phyloP scores from a whole-genome alignment of 768 basidiomycete genomes.

The Boletellus emodensis region DNA sequence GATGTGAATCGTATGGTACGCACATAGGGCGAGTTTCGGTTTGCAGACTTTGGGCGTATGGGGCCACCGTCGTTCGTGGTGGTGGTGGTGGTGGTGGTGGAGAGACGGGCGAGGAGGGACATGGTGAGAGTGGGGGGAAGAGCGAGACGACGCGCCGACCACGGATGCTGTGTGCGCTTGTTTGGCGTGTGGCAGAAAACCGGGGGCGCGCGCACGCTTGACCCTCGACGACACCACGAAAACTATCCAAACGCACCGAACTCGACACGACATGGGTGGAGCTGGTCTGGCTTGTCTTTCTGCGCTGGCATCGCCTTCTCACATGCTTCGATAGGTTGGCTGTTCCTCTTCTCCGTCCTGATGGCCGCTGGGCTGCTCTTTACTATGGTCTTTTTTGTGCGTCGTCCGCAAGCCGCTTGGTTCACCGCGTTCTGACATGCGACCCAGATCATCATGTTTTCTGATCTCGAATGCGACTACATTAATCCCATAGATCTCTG shows the following conservation, averaged over 20 bases:
- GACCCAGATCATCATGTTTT: constrained; percentile 97
- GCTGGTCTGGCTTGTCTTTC: constrained; percentile 34
- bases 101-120: constrained; percentile 31
- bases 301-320: neutral
- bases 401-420: constrained; percentile 32
- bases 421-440: neutral
- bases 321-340: constrained; percentile 63
- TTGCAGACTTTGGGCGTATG: constrained; percentile 29
- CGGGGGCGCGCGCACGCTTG: neutral
- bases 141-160: constrained; percentile 2
- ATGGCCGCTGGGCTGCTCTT: constrained; percentile 93
- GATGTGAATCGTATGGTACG: constrained; percentile 32
- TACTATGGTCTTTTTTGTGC: constrained; percentile 99
- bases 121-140: constrained; percentile 14
- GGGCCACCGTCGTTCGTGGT: constrained; percentile 27
- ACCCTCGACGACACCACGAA: constrained; percentile 1
- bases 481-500: constrained; percentile 99
- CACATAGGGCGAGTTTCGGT: constrained; percentile 33
- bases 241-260: neutral
- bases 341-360: constrained; percentile 95
- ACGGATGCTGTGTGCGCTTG: constrained; percentile 18
- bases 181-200: constrained; percentile 31
- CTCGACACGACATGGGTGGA: constrained; percentile 36
- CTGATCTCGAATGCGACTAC: constrained; percentile 98
- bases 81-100: constrained; percentile 2